Evolutionary conservation across 2,329 filamentous ascomycete genomes (phyloP).

Genomic region (Fusarium zealandicum): DNA sequence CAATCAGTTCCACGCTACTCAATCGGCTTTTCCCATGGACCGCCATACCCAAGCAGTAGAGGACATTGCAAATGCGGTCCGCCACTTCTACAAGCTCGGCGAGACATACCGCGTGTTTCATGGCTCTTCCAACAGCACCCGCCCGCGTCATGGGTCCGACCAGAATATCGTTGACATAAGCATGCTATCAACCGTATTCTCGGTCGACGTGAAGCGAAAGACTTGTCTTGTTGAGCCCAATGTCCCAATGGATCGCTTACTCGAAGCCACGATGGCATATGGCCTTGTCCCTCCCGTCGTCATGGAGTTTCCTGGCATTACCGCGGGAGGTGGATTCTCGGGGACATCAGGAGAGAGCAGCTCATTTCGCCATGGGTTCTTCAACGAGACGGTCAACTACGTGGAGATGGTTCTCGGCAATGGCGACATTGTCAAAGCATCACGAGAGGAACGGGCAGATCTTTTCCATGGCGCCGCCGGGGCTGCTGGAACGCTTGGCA

Average conservation of each 20-base stretch:
- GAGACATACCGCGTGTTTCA: constrained; percentile 74
- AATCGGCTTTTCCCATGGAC: constrained; percentile 49
- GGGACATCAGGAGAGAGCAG: constrained; percentile 73
- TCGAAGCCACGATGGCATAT: constrained; percentile 61
- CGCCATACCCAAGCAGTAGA: constrained; percentile 54
- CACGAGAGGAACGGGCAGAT: constrained; percentile 55
- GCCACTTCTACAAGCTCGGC: constrained; percentile 51
- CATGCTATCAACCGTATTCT: constrained; percentile 23
- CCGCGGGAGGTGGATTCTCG: constrained; percentile 70
- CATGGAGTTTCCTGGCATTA: constrained; percentile 77
- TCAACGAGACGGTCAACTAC: constrained; percentile 67
- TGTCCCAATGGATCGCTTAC: constrained; percentile 70
- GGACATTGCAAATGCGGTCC: constrained; percentile 53
- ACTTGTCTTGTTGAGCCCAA: constrained; percentile 67
- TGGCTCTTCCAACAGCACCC: constrained; percentile 77
- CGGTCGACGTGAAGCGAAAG: constrained; percentile 1
- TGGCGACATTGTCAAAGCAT: constrained; percentile 61
- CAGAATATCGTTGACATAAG: constrained; percentile 34
- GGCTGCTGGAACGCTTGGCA: constrained; percentile 66
- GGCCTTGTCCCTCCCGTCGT: constrained; percentile 70
- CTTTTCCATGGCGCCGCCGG: constrained; percentile 67
- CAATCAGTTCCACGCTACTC: not conserved
- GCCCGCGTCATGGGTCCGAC: constrained; percentile 49
- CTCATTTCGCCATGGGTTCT: constrained; percentile 71
- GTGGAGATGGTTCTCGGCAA: constrained; percentile 70